Conservation (phyloP, 2,329 filamentous ascomycete genomes). For the Phialemoniopsis sp. region DNA sequence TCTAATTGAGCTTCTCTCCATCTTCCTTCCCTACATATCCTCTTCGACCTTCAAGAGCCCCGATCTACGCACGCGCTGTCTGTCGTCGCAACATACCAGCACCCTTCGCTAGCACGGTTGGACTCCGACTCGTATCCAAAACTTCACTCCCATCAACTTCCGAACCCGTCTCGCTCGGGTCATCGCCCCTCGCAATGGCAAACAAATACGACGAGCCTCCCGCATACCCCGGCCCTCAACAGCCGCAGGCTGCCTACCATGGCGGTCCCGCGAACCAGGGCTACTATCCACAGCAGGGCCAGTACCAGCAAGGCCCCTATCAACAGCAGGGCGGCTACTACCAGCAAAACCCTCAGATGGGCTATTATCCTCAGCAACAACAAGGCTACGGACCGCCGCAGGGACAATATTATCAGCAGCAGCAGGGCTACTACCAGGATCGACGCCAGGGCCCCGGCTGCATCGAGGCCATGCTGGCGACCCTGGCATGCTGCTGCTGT, state of each 20-base stretch:
- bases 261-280: slow-evolving; percentile 7
- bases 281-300: slow-evolving; percentile 11
- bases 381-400: slow-evolving; percentile 23
- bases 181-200: slow-evolving; percentile 25
- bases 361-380: slow-evolving; percentile 35
- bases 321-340: slow-evolving; percentile 25
- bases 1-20: too few species aligned
- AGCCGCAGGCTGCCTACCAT: slow-evolving; percentile 14
- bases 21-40: too few species aligned
- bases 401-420: slow-evolving; percentile 26
- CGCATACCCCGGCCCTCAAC: slow-evolving; percentile 35
- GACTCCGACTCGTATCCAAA: too few species aligned
- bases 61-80: too few species aligned
- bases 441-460: slow-evolving; percentile 24
- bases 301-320: slow-evolving; percentile 7
- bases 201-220: slow-evolving; percentile 46
- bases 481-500: slow-evolving; percentile 55
- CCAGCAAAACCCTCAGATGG: slow-evolving; percentile 35
- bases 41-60: too few species aligned
- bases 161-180: too few species aligned
- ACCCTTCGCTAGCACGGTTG: too few species aligned
- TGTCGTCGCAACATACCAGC: too few species aligned
- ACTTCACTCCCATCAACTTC: too few species aligned
- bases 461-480: slow-evolving; percentile 42
- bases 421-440: slow-evolving; percentile 19